phyloP scores from a whole-genome alignment of 371 early-diverging fungal species.

The Mortierella sp. region DNA sequence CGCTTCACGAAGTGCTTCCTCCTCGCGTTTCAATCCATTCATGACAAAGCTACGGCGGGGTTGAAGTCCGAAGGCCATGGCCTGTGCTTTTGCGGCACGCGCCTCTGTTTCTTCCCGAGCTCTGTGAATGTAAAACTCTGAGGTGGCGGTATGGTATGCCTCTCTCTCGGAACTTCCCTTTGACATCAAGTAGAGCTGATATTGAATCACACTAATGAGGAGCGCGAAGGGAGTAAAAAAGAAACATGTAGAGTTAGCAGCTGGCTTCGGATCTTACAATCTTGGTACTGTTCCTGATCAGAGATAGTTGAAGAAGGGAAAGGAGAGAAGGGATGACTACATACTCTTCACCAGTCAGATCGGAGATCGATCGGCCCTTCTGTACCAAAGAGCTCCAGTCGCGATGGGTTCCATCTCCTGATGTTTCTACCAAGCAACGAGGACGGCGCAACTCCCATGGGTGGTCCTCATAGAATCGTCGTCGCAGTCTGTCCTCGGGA shows the following conservation, averaged over 20 bases:
- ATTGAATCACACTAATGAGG: slow-evolving; percentile 72
- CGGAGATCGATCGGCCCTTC: slow-evolving; percentile 61
- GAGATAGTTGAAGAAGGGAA: background rate
- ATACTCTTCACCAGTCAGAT: slow-evolving; percentile 76
- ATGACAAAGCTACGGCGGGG: slow-evolving; percentile 47
- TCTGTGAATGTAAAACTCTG: slow-evolving; percentile 77
- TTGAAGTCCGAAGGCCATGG: slow-evolving; percentile 59
- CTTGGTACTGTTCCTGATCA: slow-evolving; percentile 1
- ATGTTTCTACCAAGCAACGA: slow-evolving; percentile 67
- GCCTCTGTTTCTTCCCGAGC: slow-evolving; percentile 79
- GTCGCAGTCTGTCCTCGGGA: slow-evolving; percentile 88
- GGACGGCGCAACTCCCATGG: slow-evolving; percentile 87
- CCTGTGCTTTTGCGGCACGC: slow-evolving; percentile 71
- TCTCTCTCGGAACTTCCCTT: slow-evolving; percentile 72
- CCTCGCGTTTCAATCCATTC: slow-evolving; percentile 52
- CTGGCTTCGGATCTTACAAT: too few relatives aligned
- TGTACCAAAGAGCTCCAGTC: slow-evolving; percentile 52
- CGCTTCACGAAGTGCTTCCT: slow-evolving; percentile 38
- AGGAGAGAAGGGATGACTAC: slow-evolving; percentile 24
- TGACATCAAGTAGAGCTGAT: slow-evolving; percentile 81
- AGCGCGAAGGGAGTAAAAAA: slow-evolving; percentile 2
- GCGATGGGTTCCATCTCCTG: slow-evolving; percentile 53
- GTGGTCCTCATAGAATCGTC: slow-evolving; percentile 88
- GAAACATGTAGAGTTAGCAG: too few relatives aligned
- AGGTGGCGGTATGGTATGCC: slow-evolving; percentile 77